Evolutionary conservation across 2,329 filamentous ascomycete species (phyloP), one percentile per base, ranked within the genome.

Genomic region (Trichoderma sp.): DNA sequence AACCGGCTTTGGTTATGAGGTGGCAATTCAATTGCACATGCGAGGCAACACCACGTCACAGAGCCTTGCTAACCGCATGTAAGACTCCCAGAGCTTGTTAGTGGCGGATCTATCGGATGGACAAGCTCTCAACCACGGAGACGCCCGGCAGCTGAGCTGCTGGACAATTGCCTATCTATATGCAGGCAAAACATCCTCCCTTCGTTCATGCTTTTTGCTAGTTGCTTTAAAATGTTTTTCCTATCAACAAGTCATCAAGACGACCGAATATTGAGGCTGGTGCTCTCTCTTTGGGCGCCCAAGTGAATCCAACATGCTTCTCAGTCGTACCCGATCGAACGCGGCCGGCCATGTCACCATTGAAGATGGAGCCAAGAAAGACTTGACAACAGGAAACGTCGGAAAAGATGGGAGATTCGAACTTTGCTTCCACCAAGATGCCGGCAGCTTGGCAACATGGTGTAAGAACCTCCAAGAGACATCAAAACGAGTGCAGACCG

Each of bases 371-470:
- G 71, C 74, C 8, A 71, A 71, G 30, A 70, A 75, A 14, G 73
- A 73, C 30, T 72, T 74, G 26, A 75, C 76, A 2, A 75, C 78
- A 12, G 77, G 77, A 60, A 76, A 75, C 57, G 78, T 79, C 65
- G 75, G 75, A 28, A 73, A 67, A 7, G 79, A 80, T 63, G 79
- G 79, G 30, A 79, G 79, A 70, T 78, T 80, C 72, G 73, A 77
- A 15, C 73, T 80, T 21, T 76, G 78, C 18, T 79, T 80, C 47
- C 79, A 80, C 70, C 72, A 75, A 18, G 79, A 77, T 30, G 74
- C 78, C 4, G 53, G 77, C 34, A 74, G 74, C 15, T 61, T 80
- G 8, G 75, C 74, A 5, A 70, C 70, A 1, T 80, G 79, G 79
- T 78, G 75, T 61, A 73, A 74, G 8, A 75, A 73, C 24, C 74